Base-by-base conservation (phyloP, 108 stramenopile species). In the Chaetoceros tenuissimus region DNA sequence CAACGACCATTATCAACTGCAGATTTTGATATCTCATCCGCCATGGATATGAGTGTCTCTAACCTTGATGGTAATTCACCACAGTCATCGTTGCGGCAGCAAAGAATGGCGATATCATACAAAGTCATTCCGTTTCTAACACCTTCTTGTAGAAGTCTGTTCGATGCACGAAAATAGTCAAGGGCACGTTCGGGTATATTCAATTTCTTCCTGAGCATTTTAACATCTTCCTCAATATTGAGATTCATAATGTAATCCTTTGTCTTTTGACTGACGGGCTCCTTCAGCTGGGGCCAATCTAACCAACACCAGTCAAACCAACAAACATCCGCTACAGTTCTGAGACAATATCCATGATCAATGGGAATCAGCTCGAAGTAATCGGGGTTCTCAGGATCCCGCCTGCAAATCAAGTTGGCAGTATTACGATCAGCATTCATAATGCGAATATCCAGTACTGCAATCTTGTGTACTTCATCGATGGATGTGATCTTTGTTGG, bases 281-380 rank as follows among this genome's bases (percentile, higher is more conserved):
- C 50, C 63, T 93, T 92, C 53, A 93, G 51, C 68, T 97, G 96
- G 2, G 91, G 86, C 94, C 95, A 99, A 63, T 97, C 94, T 24
- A 99, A 71, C 98, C 98, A 99, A 51, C 94, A 95, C 96, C 94
- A 96, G 71, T 99, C 96, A 72, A 93, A 96, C 94, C 95, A 96
- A 3, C 84, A 93, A n/a, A 97, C 93, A 63, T 95, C 92, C 3
- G 88, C 73, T 24, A 75, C 73, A 48, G 88, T 79, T n/a, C 96
- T 78, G 1, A 99, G 78, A 66, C 92, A 94, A 43, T 92, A 96
- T 8, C 98, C 98, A 66, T 99, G 98, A 80, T 99, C 98, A 66
- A 99, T 99, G 18, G 98, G 98, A 13, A 96, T 71, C 23, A 99
- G 77, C 48, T 85, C 77, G 43, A 92, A 74, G 61, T 74, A 62